A percentile compares a stretch with the other conserved stretches of the same genome.
Conservation (phyloP, 2,329 filamentous ascomycete genomes). For the Chaetomium olivaceum region DNA sequence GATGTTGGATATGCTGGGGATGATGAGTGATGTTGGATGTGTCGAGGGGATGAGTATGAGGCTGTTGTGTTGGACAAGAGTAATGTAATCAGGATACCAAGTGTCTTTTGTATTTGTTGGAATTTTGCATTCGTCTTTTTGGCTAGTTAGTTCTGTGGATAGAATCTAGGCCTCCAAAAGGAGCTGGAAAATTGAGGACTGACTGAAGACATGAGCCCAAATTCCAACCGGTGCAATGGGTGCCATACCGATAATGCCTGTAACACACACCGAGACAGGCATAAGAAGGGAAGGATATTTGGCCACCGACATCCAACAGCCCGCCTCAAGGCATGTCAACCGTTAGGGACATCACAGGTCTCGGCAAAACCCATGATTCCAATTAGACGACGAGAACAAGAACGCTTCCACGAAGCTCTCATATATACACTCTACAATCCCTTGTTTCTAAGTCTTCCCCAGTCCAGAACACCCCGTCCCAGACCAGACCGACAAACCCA, state of each 20-base stretch:
- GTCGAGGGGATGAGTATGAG: not conserved
- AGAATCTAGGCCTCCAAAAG: not conserved
- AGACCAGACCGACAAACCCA: conserved; percentile 23
- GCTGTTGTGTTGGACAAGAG: not conserved
- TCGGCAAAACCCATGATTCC: conserved; percentile 8
- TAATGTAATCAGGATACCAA: conserved; percentile 1
- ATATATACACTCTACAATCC: conserved; percentile 26
- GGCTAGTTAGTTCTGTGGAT: not conserved
- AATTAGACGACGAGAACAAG: conserved; percentile 1
- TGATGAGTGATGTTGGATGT: not conserved
- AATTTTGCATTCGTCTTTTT: not conserved
- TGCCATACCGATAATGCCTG: not conserved
- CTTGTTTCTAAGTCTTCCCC: conserved; percentile 16
- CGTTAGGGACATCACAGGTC: conserved; percentile 31
- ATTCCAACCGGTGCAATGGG: not conserved
- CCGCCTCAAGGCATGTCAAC: conserved; percentile 11
- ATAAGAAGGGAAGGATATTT: no score
- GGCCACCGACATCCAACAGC: no score
- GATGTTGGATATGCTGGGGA: not conserved
- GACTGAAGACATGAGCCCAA: not conserved
- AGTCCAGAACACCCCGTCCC: conserved; percentile 6
- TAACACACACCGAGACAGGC: no score
- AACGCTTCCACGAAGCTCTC: conserved; percentile 20
- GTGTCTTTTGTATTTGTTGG: not conserved
- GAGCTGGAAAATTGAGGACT: not conserved